Evolutionary conservation across 208 protist genomes (phyloP).

Genomic region (Leishmania arabica): DNA sequence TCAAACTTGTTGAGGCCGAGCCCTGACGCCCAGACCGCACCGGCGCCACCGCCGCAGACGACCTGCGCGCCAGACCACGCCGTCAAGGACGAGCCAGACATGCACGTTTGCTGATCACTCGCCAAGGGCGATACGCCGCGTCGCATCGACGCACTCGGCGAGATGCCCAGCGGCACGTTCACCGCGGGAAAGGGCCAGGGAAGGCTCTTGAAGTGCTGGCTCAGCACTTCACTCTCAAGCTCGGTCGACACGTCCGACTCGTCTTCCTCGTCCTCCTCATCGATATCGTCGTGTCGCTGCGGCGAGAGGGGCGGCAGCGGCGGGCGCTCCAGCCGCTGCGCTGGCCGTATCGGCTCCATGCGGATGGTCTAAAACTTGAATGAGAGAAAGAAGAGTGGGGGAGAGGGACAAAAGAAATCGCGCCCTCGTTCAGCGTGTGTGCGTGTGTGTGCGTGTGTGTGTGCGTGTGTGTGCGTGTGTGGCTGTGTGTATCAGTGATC

Average conservation of each 20-base stretch:
- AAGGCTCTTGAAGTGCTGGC: slow-evolving; percentile 20
- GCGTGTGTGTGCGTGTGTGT: neutral
- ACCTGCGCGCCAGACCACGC: slow-evolving; percentile 28
- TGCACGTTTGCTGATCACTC: slow-evolving; percentile 11
- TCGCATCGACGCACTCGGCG: neutral
- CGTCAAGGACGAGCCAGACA: slow-evolving; percentile 27
- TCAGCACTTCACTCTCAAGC: slow-evolving; percentile 19
- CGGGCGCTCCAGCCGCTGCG: slow-evolving; percentile 27
- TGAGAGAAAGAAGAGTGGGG: neutral
- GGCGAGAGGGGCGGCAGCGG: slow-evolving; percentile 6
- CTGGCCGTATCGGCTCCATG: slow-evolving; percentile 28
- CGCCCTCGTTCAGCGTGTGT: neutral
- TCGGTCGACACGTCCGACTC: slow-evolving; percentile 19
- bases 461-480: neutral
- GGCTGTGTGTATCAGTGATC: neutral
- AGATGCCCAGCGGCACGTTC: slow-evolving; percentile 4
- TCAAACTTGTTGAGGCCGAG: neutral
- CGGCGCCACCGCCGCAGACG: neutral
- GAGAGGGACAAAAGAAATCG: slow-evolving; percentile 7
- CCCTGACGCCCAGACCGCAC: neutral
- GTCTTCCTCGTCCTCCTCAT: slow-evolving; percentile 20
- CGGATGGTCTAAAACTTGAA: slow-evolving; percentile 4
- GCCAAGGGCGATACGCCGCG: slow-evolving; percentile 18
- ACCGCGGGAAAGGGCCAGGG: slow-evolving; percentile 19
- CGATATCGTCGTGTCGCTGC: neutral